Evolutionary conservation across 805 yeast genomes (phyloP), one percentile per base, ranked within the genome.

Genomic region (Diddensiella transvaalensis): DNA sequence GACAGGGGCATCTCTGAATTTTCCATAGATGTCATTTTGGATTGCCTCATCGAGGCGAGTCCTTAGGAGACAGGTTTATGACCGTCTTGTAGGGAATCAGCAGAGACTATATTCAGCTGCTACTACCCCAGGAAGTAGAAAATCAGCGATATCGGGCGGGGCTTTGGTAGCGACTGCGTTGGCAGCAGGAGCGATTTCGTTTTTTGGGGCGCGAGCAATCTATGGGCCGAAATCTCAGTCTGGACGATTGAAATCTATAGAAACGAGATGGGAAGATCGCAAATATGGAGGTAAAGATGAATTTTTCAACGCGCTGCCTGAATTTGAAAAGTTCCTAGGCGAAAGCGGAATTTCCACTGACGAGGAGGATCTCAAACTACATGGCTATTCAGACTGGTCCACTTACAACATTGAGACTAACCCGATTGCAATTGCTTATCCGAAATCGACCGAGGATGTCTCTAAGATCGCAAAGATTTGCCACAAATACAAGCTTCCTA

Each of bases 391-490:
- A n/a, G 59, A 57, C 17, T 61, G 61, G 56, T 54, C 63, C 11
- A 53, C 64, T 6, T 59, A 50, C 50, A 59, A 59, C 39, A 49
- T 51, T 18, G 62, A 60, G n/a, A 53, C 49, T 6, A 46, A 40
- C 22, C 91, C 95, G 3, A 56, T 66, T 29, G 70, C 79, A 21
- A 72, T 86, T 3, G 74, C 79, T 1, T 85, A 75, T 58, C 90
- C 91, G 1, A 74, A 72, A 26, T 66, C 76, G 50, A 83, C 89
- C 0, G 80, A 82, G 51, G 80, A 85, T 52, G 88, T 86, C 0
- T 79, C 87, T 0, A 64, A 69, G 18, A 73, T 86, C 10, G 66
- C 85, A 68, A 79, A 79, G 56, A 67, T 83, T 4, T 80, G 86
- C 47, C 80, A 83, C 58, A 70, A 75, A 53, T 74, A 78, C 59